Percentiles rank a stretch among this genome's conserved stretches.
Conservation (phyloP, 192 early-diverging fungal genomes). For the Geranomyces michiganensis region DNA sequence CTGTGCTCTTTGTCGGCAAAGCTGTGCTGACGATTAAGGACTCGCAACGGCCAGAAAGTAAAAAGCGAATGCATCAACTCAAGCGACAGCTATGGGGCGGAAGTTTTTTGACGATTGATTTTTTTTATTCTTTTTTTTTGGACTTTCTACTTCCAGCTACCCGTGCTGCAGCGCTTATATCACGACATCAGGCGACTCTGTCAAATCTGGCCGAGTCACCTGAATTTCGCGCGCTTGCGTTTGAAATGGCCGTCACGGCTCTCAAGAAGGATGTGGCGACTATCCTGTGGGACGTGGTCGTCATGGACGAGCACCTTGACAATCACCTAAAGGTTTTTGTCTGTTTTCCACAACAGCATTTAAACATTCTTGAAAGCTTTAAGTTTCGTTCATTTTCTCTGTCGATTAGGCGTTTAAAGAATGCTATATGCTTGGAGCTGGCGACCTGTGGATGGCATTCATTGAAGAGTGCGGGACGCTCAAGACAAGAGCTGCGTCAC, state of each 20-base stretch:
- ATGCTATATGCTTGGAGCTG: slow-evolving; percentile 64
- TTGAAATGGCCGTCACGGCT: slow-evolving; percentile 47
- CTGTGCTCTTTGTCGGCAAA: slow-evolving; percentile 72
- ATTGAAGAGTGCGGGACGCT: slow-evolving; percentile 59
- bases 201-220: slow-evolving; percentile 27
- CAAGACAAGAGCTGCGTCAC: slow-evolving; percentile 20
- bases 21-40: slow-evolving; percentile 57
- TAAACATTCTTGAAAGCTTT: background rate
- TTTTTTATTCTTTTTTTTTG: too few relatives aligned
- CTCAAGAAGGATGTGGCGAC: slow-evolving; percentile 60
- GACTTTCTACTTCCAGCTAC: background rate
- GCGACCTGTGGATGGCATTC: slow-evolving; percentile 60
- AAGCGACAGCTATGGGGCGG: too few relatives aligned
- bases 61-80: too few relatives aligned
- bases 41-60: slow-evolving; percentile 32
- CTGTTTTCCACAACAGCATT: background rate
- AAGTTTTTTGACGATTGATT: too few relatives aligned
- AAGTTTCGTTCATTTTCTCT: too few relatives aligned
- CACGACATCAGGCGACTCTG: slow-evolving; percentile 6
- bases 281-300: slow-evolving; percentile 68
- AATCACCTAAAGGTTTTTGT: slow-evolving; percentile 46
- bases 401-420: slow-evolving; percentile 64
- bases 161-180: background rate
- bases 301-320: slow-evolving; percentile 64
- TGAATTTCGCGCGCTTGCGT: slow-evolving; percentile 43